These are phyloP conservation scores for Tetrapyrgos nigripes DNA, from an alignment of 1,284 basidiomycete genomes.

Conservation along the genomic window DNA sequence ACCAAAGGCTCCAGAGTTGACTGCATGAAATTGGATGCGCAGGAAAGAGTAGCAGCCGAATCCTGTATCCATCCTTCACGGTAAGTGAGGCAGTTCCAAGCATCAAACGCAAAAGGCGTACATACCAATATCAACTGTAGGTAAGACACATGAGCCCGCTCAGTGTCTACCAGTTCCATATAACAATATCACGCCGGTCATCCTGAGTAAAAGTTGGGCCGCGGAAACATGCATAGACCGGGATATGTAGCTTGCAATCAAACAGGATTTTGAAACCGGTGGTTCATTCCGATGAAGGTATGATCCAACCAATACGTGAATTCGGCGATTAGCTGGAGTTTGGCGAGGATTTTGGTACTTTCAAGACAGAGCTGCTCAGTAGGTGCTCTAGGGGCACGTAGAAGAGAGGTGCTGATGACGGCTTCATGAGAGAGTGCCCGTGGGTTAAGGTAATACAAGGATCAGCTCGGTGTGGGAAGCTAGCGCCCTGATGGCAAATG, in stretches of 20 bases:
- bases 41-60: constrained; percentile 35
- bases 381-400: constrained; percentile 36
- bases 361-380: constrained; percentile 42
- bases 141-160: constrained; percentile 35
- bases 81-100: neutral
- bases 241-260: constrained; percentile 44
- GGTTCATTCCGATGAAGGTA: constrained; percentile 23
- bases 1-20: constrained; percentile 40
- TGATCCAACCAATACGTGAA: constrained; percentile 42
- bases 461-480: neutral
- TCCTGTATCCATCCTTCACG: constrained; percentile 28
- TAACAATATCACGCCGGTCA: constrained; percentile 29
- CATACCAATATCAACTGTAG: constrained; percentile 32
- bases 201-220: constrained; percentile 28
- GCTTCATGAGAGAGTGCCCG: too few species aligned
- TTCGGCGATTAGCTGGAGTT: constrained; percentile 42
- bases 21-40: constrained; percentile 27
- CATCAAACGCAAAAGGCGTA: neutral
- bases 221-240: constrained; percentile 36
- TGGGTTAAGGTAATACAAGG: neutral
- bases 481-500: too few species aligned
- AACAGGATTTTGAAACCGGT: constrained; percentile 39
- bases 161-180: constrained; percentile 39
- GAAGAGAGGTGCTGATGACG: too few species aligned
- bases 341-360: constrained; percentile 40